Percentiles rank a stretch among this genome's conserved stretches.
These are phyloP conservation scores for Fraxinus dipetala DNA, from an alignment of 305 asterid genomes.

Conservation along the genomic window DNA sequence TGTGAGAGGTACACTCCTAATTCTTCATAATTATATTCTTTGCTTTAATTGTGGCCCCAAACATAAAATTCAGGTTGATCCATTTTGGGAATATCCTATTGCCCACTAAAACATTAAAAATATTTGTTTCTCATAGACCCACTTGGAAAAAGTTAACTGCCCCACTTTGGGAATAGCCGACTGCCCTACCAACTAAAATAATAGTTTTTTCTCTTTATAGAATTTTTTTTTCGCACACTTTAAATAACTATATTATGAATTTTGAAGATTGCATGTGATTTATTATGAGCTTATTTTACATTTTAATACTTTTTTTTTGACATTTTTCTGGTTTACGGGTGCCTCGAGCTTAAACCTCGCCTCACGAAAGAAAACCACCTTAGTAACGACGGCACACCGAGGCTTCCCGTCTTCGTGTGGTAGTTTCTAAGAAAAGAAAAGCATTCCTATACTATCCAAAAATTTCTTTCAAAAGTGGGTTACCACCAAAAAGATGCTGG, in stretches of 20 bases:
- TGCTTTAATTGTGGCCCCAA: background rate
- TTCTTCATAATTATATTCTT: background rate
- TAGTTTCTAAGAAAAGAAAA: background rate
- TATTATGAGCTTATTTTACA: background rate
- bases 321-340: background rate
- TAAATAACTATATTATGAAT: background rate
- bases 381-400: background rate
- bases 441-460: background rate
- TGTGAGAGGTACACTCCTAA: background rate
- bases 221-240: background rate
- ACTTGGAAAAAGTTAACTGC: background rate
- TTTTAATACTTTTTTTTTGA: background rate
- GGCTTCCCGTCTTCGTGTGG: background rate
- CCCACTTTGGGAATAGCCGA: background rate
- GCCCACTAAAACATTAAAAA: background rate
- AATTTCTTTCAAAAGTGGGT: background rate
- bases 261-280: background rate
- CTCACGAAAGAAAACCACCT: background rate
- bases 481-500: background rate
- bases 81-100: background rate
- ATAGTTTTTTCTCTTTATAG: background rate
- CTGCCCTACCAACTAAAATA: background rate
- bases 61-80: background rate
- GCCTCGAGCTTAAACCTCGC: background rate
- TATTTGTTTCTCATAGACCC: background rate